A percentile compares a stretch with the other conserved stretches of the same genome.
Conservation (phyloP, 441 rosid species). For the Adansonia rubrostipa region DNA sequence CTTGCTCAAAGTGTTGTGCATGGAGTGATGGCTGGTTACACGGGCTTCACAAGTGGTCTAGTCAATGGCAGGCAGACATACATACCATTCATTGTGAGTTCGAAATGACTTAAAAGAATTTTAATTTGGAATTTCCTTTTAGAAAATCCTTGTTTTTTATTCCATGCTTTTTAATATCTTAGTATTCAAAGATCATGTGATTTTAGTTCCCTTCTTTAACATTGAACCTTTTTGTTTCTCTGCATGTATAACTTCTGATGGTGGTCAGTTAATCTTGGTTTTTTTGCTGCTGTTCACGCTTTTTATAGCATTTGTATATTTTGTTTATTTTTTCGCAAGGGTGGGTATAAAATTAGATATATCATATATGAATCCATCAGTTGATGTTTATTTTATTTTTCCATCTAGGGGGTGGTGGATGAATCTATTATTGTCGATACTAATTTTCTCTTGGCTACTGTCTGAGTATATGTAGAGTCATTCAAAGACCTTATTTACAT, state of each 20-base stretch:
- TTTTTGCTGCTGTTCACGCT: not conserved
- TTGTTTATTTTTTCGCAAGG: not conserved
- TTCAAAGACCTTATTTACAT: slow-evolving; percentile 4
- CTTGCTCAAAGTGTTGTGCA: slow-evolving; percentile 97
- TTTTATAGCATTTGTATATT: not conserved
- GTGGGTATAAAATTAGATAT: not conserved
- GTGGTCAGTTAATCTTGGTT: not conserved
- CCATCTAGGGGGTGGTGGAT: not conserved
- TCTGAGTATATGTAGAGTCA: not conserved
- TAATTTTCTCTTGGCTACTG: not conserved
- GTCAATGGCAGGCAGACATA: slow-evolving; percentile 96
- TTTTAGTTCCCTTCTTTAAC: not conserved
- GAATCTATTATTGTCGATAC: not conserved
- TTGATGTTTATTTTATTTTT: not conserved
- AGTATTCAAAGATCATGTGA: not conserved
- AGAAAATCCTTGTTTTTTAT: slow-evolving; percentile 8
- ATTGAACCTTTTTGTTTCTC: not conserved
- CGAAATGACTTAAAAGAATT: slow-evolving; percentile 2
- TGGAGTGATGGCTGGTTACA: slow-evolving; percentile 99
- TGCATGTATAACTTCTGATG: not conserved
- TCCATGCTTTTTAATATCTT: not conserved
- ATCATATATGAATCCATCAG: not conserved
- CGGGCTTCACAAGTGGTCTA: slow-evolving; percentile 84
- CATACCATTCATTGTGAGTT: slow-evolving; percentile 86
- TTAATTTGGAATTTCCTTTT: not conserved